Evolutionary conservation across 495 filamentous ascomycete species (phyloP).

Genomic region (Cercophora newfieldiana): DNA sequence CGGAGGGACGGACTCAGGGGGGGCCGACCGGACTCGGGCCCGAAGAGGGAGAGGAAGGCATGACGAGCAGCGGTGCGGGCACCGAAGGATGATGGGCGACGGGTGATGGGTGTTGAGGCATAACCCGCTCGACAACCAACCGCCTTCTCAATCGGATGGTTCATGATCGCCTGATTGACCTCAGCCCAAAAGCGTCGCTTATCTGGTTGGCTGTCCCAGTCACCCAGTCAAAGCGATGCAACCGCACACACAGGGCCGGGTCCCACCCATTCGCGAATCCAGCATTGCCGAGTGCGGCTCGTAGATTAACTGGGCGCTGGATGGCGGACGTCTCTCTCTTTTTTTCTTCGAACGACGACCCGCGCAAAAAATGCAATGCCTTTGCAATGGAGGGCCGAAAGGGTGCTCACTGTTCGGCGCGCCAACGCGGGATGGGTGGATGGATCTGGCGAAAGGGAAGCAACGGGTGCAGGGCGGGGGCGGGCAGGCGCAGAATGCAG

Average conservation of each 20-base stretch:
- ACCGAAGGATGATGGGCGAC: too few relatives aligned
- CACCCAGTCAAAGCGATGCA: conserved; percentile 1
- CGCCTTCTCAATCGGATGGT: neutral
- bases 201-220: conserved; percentile 13
- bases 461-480: neutral
- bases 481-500: conserved; percentile 6
- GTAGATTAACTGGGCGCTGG: conserved; percentile 17
- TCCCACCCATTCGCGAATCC: neutral
- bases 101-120: conserved; percentile 10
- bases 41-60: conserved; percentile 10
- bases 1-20: conserved; percentile 20
- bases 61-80: conserved; percentile 4
- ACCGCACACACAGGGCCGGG: neutral
- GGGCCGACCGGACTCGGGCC: conserved; percentile 23
- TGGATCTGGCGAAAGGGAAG: neutral
- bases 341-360: conserved; percentile 20
- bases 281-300: conserved; percentile 27
- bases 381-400: neutral
- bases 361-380: conserved; percentile 18
- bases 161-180: conserved; percentile 20
- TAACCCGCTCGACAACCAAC: conserved; percentile 4
- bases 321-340: conserved; percentile 1
- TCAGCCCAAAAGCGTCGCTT: neutral
- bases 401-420: neutral
- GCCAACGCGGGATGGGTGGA: neutral